These are phyloP conservation scores for Stenogyne calaminthoides DNA, from an alignment of 305 asterid species.

Conservation along the genomic window DNA sequence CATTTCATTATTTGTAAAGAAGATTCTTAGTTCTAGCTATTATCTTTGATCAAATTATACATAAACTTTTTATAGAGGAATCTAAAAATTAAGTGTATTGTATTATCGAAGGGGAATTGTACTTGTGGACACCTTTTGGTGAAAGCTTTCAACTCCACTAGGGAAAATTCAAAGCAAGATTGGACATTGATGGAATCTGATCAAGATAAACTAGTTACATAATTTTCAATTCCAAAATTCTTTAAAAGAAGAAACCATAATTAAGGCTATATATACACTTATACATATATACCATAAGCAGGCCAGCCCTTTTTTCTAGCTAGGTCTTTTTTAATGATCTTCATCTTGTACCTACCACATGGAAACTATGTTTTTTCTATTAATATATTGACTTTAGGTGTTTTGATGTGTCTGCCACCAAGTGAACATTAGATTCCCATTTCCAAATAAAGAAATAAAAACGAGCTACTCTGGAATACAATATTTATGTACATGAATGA, in stretches of 20 bases:
- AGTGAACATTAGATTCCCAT: constrained; percentile 62
- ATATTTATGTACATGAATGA: constrained; percentile 32
- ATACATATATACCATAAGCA: constrained; percentile 15
- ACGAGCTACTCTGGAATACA: constrained; percentile 10
- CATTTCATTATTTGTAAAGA: background rate
- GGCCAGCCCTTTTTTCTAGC: constrained; percentile 26
- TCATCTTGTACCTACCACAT: constrained; percentile 53
- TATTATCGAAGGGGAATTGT: constrained; percentile 32
- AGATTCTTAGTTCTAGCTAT: background rate
- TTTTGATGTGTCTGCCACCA: constrained; percentile 75
- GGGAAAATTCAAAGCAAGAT: constrained; percentile 28
- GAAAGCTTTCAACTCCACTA: constrained; percentile 21
- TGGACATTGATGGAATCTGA: constrained; percentile 47
- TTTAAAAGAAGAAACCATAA: background rate
- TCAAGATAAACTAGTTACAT: constrained; percentile 39
- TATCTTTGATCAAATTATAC: background rate
- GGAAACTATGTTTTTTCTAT: constrained; percentile 34
- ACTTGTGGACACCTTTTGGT: constrained; percentile 31
- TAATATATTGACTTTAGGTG: constrained; percentile 36
- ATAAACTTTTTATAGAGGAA: background rate
- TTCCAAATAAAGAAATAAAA: constrained; percentile 37
- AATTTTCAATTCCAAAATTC: constrained; percentile 1
- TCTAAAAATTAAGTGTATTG: constrained; percentile 20
- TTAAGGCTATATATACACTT: background rate
- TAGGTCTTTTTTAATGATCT: constrained; percentile 22